Conservation (phyloP, 2,329 filamentous ascomycete genomes). For the Calonectria hongkongensis region DNA sequence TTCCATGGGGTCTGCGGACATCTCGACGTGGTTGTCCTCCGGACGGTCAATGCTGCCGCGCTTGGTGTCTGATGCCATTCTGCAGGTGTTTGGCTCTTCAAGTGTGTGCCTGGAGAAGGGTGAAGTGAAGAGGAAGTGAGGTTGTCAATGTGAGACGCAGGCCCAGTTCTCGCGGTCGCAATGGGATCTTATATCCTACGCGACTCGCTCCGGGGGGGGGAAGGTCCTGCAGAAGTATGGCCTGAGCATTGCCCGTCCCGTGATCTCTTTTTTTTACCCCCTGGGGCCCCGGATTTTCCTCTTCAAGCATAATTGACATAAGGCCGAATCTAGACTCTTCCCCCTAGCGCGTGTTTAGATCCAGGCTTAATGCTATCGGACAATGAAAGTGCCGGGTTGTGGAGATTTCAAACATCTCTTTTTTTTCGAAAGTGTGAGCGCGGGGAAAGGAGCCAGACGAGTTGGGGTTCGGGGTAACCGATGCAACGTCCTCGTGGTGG, state of each 20-base stretch:
- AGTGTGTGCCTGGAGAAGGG: background rate
- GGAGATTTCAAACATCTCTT: background rate
- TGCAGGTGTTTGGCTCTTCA: background rate
- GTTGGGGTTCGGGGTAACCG: slow-evolving; percentile 13
- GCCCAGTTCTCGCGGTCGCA: background rate
- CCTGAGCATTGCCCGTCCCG: slow-evolving; percentile 26
- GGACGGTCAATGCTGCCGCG: slow-evolving; percentile 51
- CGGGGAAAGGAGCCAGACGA: background rate
- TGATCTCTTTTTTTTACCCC: slow-evolving; percentile 11
- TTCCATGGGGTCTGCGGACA: slow-evolving; percentile 44
- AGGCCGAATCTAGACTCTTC: slow-evolving; percentile 28
- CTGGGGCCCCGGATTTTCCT: slow-evolving; percentile 38
- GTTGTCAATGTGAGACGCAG: background rate
- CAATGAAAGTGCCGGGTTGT: slow-evolving; percentile 20
- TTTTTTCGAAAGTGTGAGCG: background rate
- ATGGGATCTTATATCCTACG: slow-evolving; percentile 33
- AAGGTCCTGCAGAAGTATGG: slow-evolving; percentile 1
- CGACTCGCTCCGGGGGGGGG: background rate
- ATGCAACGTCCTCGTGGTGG: background rate
- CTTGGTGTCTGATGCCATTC: slow-evolving; percentile 44
- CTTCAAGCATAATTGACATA: slow-evolving; percentile 26
- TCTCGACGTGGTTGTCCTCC: slow-evolving; percentile 51
- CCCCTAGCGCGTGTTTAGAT: slow-evolving; percentile 15
- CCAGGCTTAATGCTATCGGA: slow-evolving; percentile 24
- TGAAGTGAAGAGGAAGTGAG: background rate